A percentile compares a stretch with the other conserved stretches of the same genome.
Conservation (phyloP, 805 yeast genomes). For the Candida golubevii region DNA sequence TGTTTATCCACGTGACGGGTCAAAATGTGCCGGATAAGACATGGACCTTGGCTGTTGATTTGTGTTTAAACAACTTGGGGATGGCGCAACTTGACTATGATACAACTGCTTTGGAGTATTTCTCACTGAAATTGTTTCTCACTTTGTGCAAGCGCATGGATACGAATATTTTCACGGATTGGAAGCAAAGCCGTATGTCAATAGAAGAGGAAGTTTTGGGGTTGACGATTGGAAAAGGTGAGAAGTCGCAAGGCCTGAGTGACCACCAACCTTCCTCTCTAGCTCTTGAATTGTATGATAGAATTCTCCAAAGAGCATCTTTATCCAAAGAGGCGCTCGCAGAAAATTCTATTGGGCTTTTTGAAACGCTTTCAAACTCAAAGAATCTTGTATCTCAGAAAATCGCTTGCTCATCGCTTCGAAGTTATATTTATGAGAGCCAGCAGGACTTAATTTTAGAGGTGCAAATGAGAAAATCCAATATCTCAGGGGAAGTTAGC, state of each 20-base stretch:
- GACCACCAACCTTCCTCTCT: conserved; percentile 13
- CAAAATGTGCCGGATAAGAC: conserved; percentile 27
- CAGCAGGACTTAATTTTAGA: conserved; percentile 65
- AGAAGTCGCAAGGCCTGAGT: conserved; percentile 3
- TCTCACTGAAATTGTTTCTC: conserved; percentile 42
- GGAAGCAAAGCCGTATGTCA: conserved; percentile 34
- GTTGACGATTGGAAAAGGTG: conserved; percentile 28
- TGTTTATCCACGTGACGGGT: conserved; percentile 13
- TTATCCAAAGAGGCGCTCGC: conserved; percentile 27
- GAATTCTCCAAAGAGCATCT: conserved; percentile 17
- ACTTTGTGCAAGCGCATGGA: conserved; percentile 18
- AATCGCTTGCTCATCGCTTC: conserved; percentile 38
- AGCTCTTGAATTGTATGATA: conserved; percentile 31
- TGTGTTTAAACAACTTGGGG: conserved; percentile 44
- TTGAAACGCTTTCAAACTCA: conserved; percentile 24
- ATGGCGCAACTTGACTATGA: conserved; percentile 35
- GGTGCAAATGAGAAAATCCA: conserved; percentile 48
- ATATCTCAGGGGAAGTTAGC: conserved; percentile 5
- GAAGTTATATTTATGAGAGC: conserved; percentile 34
- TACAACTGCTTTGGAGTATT: conserved; percentile 42
- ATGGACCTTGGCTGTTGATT: conserved; percentile 31
- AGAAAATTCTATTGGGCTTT: conserved; percentile 32
- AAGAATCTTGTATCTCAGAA: conserved; percentile 36
- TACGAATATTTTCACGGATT: conserved; percentile 4
- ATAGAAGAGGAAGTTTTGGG: conserved; percentile 43